Evolutionary conservation across 345 rosid species (phyloP), one percentile per base, ranked within the genome.

Genomic region (Murraya koenigii): DNA sequence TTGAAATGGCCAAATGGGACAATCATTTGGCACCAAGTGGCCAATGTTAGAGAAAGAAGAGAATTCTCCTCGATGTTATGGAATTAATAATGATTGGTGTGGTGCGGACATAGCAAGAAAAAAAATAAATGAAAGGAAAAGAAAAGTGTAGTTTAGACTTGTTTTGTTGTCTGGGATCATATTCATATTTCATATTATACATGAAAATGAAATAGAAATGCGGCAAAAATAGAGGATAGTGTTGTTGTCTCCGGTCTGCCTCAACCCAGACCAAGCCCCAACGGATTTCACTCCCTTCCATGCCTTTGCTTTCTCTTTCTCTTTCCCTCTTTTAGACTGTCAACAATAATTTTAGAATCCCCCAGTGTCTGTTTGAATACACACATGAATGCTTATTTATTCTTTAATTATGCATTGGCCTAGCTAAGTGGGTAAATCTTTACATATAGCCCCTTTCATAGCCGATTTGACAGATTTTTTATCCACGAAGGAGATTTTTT

Each of bases 201-300:
- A 14, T 44, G 49, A 13, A 44, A 10, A 14, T 44, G 49, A 13
- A 44, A 44, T 13, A 52, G 56, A 17, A 52, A 52, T 52, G 56
- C 22, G 7, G 59, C 25, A 59, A 13, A n/a, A 67, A 63, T 72
- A 73, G 32, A 52, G 76, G 39, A 22, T 2, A 23, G 17, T 1
- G 56, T 17, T 52, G 56, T 22, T 52, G 56, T 44, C 17, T 3
- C 5, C 20, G 74, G 85, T 80, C 79, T 74, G 59, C 69, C 26
- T 30, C 23, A 4, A 3, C 76, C 72, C 32, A 6, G 79, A 83
- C 83, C 83, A 73, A 75, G 20, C 13, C 77, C 62, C 61, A 66
- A 76, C 77, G 77, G 66, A 76, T 66, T 64, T 63, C 73, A 41
- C 72, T 19, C 32, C 44, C 63, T 30, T 32, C 70, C 44, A 33